Evolutionary conservation across 2,329 filamentous ascomycete genomes (phyloP), one percentile per base, ranked within the genome.

Genomic region (Neophaeococcomyces aloes): DNA sequence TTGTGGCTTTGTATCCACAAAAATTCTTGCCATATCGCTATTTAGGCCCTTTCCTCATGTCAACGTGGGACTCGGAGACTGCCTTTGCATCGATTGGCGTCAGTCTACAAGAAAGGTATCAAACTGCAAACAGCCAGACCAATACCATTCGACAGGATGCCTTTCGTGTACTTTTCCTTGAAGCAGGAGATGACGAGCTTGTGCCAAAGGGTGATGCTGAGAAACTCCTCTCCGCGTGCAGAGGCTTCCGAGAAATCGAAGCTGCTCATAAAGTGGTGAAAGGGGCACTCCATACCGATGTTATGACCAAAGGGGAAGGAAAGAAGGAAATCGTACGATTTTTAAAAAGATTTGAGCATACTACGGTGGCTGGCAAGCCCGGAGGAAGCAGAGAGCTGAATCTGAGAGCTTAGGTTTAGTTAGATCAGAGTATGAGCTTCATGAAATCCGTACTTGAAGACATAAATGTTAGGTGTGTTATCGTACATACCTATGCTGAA

Each of bases 21-120:
- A 83, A 75, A 53, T 88, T 83, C 82, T 65, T 88, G 5, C 84
- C 84, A 0, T 89, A 89, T 58, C 74, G 75, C 36, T 78, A 88
- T 57, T 68, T 89, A 0, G 77, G 78, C 69, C 81, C 80, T 0
- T 87, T 88, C 56, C 67, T 88, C 8, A 71, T 81, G 52, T 87
- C 68, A 44, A 64, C 63, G 34, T 76, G 73, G 72, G 68, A 74
- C 49, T 70, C 62, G 36, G 59, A 61, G 18, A 51, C 45, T 1
- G 65, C 68, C 2, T 47, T 74, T 45, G 57, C 57, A 3, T 53
- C 49, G 7, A 62, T 74, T 18, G 62, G 65, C 5, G 33, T 33
- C n/a, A 38, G 33, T 21, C 42, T 45, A 8, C 38, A 30, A 39
- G 18, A 36, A 8, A 18, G n/a, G 19, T n/a, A n/a, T 30, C 11